Evolutionary conservation across 495 filamentous ascomycete genomes (phyloP), one percentile per base, ranked within the genome.

Genomic region (Geopyxis carbonaria): DNA sequence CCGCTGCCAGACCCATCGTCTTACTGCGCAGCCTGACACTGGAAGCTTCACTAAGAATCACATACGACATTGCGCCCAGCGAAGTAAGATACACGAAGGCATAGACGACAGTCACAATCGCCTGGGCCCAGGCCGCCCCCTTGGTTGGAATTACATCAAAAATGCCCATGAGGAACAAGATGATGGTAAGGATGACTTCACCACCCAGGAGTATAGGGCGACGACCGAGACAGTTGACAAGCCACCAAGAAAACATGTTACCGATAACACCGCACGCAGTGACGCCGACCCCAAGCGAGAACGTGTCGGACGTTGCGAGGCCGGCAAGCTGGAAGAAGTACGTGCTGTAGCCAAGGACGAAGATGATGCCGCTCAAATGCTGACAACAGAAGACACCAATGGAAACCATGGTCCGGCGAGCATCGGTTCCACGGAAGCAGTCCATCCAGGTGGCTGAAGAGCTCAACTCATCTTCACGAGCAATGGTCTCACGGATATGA

Each of bases 141-240:
- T n/a, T n/a, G n/a, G n/a, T n/a, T n/a, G n/a, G n/a, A n/a, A n/a
- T n/a, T n/a, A n/a, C n/a, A n/a, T n/a, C n/a, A n/a, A n/a, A n/a
- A n/a, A 72, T 69, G 23, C 64, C 67, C 43, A 74, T 72, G 43
- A 71, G 67, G 54, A 51, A 37, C 5, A 39, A n/a, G 6, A 39
- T 39, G 14, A 39, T 28, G n/a, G 35, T 38, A 24, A 39, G 9
- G 23, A 43, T 14, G n/a, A 11, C 30, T 46, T 27, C 28, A 1
- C 46, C 43, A 39, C 37, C 29, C 13, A 46, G n/a, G 10, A 22
- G 38, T 31, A 46, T 22, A n/a, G 33, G 29, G 18, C 41, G 10
- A 7, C 29, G 25, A 5, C 25, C 25, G 4, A 23, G 22, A 20
- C 14, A 27, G 15, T 45, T 30, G 38, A 60, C 50, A 4, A 60